phyloP scores from a whole-genome alignment of 2,329 filamentous ascomycete genomes.

The Trichoderma semiorbis region DNA sequence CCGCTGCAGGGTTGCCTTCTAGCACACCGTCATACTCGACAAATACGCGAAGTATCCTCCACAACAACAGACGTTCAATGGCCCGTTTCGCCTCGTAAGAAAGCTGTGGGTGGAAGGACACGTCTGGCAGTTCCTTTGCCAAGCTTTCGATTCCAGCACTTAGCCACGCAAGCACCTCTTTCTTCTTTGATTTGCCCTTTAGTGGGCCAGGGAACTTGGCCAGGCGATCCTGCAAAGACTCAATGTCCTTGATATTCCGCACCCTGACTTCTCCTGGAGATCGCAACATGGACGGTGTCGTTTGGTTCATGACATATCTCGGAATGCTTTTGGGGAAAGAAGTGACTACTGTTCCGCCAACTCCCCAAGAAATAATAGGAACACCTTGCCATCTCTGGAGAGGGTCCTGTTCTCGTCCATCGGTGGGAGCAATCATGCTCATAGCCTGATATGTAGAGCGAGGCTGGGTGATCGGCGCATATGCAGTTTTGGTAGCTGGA shows the following conservation, averaged over 20 bases:
- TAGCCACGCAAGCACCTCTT: conserved; percentile 83
- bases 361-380: conserved; percentile 83
- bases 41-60: conserved; percentile 79
- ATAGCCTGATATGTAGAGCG: conserved; percentile 54
- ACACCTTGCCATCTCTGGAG: conserved; percentile 87
- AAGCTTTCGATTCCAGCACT: conserved; percentile 69
- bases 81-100: conserved; percentile 65
- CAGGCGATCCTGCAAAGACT: conserved; percentile 68
- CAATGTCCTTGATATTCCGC: conserved; percentile 69
- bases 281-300: conserved; percentile 73
- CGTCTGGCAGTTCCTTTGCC: conserved; percentile 56
- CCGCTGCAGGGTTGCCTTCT: conserved; percentile 67
- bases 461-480: conserved; percentile 38
- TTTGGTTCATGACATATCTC: conserved; percentile 73
- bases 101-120: conserved; percentile 46
- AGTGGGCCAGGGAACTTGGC: conserved; percentile 87
- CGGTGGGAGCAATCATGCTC: conserved; percentile 59
- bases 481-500: conserved; percentile 24
- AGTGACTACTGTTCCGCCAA: conserved; percentile 77
- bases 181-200: conserved; percentile 90
- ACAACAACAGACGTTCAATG: conserved; percentile 77
- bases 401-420: conserved; percentile 68
- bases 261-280: conserved; percentile 78
- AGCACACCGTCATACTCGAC: conserved; percentile 83
- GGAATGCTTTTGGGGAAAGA: conserved; percentile 88